phyloP scores from a whole-genome alignment of 1,284 basidiomycete genomes.

The Salmacisia buchloeana region DNA sequence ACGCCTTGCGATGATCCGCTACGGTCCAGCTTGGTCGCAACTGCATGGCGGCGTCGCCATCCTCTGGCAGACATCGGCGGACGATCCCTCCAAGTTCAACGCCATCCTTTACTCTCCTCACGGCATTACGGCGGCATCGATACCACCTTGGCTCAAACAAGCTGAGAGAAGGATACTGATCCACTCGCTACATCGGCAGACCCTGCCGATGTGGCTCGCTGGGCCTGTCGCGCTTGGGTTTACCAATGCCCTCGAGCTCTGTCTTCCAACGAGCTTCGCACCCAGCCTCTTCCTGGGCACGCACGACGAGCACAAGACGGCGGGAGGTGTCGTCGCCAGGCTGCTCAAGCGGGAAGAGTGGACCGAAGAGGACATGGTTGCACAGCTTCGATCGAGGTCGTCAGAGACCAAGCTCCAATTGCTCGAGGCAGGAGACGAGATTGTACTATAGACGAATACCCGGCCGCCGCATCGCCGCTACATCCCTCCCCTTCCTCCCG shows the following conservation, averaged over 20 bases:
- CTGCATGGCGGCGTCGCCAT: conserved; percentile 15
- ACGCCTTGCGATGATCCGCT: not conserved
- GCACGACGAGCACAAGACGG: conserved; percentile 15
- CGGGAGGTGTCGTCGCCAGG: conserved; percentile 7
- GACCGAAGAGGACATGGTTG: not conserved
- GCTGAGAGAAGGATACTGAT: conserved; percentile 8
- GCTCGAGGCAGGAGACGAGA: not conserved
- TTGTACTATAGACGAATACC: too few relatives aligned
- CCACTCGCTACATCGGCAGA: conserved; percentile 9
- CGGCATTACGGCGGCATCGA: conserved; percentile 5
- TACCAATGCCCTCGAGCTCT: not conserved
- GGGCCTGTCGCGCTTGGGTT: conserved; percentile 14
- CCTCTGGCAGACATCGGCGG: conserved; percentile 6
- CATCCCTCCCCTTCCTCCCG: too few relatives aligned
- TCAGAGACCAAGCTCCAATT: not conserved
- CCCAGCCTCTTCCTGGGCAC: conserved; percentile 12
- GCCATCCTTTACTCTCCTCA: conserved; percentile 15
- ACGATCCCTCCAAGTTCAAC: not conserved
- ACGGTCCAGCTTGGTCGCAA: conserved; percentile 12
- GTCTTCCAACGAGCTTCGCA: not conserved
- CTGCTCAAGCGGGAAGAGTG: not conserved
- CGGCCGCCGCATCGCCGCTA: too few relatives aligned
- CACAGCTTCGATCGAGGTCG: not conserved
- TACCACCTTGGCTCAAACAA: conserved; percentile 6
- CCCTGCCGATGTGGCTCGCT: conserved; percentile 10